Evolutionary conservation across 208 protist species (phyloP), one percentile per base, ranked within the genome.

Genomic region (Trypanosoma caninum): DNA sequence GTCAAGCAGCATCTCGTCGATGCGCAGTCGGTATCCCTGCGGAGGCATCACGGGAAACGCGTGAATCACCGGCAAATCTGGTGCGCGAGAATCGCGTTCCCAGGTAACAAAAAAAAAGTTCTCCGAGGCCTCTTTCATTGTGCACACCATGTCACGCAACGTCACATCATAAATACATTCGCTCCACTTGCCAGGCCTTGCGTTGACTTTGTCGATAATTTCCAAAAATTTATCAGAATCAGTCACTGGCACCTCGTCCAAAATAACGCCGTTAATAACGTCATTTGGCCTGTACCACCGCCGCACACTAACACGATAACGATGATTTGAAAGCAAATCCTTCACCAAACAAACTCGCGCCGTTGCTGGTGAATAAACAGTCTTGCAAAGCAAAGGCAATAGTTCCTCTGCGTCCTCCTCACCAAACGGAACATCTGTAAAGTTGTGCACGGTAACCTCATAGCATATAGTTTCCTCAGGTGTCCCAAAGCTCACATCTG

Each of bases 391-490:
- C 35, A 53, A 64, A 31, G 59, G 52, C 66, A 50, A 9, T 13
- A 61, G 13, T 5, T 65, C 52, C 22, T 56, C 68, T 16, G n/a
- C 52, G 8, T 73, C 69, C 60, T 82, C 78, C 33, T 83, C 80
- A 50, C 76, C 82, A 44, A 78, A 65, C 0, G 76, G 53, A 11
- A 85, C 77, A 57, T 86, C 75, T 9, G 84, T 82, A 61, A 84
- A 88, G 59, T 91, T 78, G 45, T 78, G 74, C 45, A 94, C 69
- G 7, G 64, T 77, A 41, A 93, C 52, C 59, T 96, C 82, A 60
- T 90, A 94, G 65, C 76, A 78, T 28, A 91, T 47, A 42, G 84
- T 87, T 67, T 92, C 84, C 76, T 96, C 87, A 22, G 84, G 68
- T 51, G 76, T 57, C 31, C 84, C 84, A 38, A 85, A 56, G 31